phyloP scores from a whole-genome alignment of 2,329 filamentous ascomycete species.

The Zalaria obscura region DNA sequence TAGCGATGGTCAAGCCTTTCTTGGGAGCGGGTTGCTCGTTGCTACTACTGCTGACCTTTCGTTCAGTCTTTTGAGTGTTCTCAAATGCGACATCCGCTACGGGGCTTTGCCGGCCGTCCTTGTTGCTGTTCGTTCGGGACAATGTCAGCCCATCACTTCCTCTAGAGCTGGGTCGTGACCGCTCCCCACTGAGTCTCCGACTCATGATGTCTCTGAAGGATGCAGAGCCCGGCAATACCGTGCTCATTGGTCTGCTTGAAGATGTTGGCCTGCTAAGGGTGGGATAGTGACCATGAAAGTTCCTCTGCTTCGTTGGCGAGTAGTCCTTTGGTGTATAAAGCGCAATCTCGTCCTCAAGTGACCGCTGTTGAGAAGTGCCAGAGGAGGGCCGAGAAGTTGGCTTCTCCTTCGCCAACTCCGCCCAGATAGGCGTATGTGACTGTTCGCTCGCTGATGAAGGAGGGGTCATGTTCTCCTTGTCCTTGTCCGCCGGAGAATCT shows the following conservation, averaged over 20 bases:
- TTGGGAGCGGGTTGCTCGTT: slow-evolving; percentile 15
- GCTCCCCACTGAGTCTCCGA: slow-evolving; percentile 3
- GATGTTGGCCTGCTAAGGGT: slow-evolving; percentile 14
- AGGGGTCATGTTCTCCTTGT: slow-evolving; percentile 74
- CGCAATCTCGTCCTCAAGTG: slow-evolving; percentile 37
- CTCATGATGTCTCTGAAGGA: slow-evolving; percentile 4
- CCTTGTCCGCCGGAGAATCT: slow-evolving; percentile 51
- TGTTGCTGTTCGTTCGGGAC: slow-evolving; percentile 11
- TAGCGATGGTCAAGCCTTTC: slow-evolving; percentile 19
- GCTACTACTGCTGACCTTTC: slow-evolving; percentile 21
- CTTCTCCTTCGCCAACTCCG: slow-evolving; percentile 47
- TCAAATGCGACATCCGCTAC: neutral
- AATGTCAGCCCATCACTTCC: slow-evolving; percentile 3
- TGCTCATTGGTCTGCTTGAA: slow-evolving; percentile 14
- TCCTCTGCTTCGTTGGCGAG: slow-evolving; percentile 46
- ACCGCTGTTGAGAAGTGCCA: neutral
- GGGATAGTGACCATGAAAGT: slow-evolving; percentile 41
- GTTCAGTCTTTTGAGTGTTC: slow-evolving; percentile 11
- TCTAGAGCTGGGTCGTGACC: slow-evolving; percentile 5
- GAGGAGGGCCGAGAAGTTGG: slow-evolving; percentile 1
- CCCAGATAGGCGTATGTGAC: slow-evolving; percentile 60
- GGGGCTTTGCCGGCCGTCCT: neutral
- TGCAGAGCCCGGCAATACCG: slow-evolving; percentile 3
- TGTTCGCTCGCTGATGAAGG: slow-evolving; percentile 30
- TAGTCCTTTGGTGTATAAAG: slow-evolving; percentile 46